Evolutionary conservation across 179 eudicot species (phyloP).

Genomic region (Beta corolliflora): DNA sequence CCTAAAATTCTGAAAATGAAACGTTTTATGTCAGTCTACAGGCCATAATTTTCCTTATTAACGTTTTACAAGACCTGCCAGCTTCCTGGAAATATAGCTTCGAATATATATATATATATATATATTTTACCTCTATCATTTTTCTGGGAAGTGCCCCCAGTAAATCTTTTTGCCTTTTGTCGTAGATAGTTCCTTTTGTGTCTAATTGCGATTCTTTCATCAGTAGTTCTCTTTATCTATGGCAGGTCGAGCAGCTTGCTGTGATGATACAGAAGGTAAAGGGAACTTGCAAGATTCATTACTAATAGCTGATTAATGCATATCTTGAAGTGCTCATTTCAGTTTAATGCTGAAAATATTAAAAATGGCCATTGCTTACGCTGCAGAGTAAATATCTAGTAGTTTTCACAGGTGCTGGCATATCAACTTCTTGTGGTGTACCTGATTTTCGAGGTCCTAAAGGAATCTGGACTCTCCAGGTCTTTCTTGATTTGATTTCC

Average conservation of each 20-base stretch:
- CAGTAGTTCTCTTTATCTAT: neutral
- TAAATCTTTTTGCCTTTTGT: neutral
- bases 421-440: slow-evolving; percentile 31
- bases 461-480: slow-evolving; percentile 33
- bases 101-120: neutral
- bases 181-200: neutral
- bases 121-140: too few relatives aligned
- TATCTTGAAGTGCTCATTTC: neutral
- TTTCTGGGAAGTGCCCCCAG: neutral
- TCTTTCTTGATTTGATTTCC: neutral
- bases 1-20: too few relatives aligned
- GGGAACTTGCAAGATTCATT: neutral
- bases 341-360: slow-evolving; percentile 11
- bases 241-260: slow-evolving; percentile 34
- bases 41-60: too few relatives aligned
- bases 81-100: too few relatives aligned
- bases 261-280: slow-evolving; percentile 22
- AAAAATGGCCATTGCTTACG: neutral
- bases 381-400: slow-evolving; percentile 30
- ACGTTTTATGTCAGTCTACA: too few relatives aligned
- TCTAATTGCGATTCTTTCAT: neutral
- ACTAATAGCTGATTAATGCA: neutral
- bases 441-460: slow-evolving; percentile 31
- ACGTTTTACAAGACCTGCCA: neutral
- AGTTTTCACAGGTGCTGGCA: slow-evolving; percentile 31